A percentile compares a stretch with the other conserved stretches of the same genome.
Evolutionary conservation across 805 yeast genomes (phyloP).

Genomic region (Candida ficus): DNA sequence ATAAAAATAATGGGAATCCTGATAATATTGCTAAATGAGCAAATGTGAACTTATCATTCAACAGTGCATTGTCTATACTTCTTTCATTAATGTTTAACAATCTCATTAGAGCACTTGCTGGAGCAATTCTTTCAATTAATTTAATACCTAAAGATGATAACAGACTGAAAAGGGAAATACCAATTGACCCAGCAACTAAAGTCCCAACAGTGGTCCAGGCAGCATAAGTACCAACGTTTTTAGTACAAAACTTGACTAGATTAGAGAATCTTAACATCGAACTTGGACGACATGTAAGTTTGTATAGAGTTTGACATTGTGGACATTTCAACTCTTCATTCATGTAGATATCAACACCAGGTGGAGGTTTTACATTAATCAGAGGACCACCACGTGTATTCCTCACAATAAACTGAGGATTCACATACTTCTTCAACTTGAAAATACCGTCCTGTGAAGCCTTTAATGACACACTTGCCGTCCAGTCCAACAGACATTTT

Average conservation of each 20-base stretch:
- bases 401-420: background rate
- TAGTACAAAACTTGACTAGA: slow-evolving; percentile 16
- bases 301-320: slow-evolving; percentile 31
- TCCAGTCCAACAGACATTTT: slow-evolving; percentile 34
- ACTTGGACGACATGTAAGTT: slow-evolving; percentile 21
- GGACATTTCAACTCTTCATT: slow-evolving; percentile 28
- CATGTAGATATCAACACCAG: slow-evolving; percentile 5
- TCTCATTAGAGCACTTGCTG: slow-evolving; percentile 27
- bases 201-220: slow-evolving; percentile 11
- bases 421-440: background rate
- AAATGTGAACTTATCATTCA: slow-evolving; percentile 7
- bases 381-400: background rate
- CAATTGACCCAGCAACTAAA: slow-evolving; percentile 14
- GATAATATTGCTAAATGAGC: slow-evolving; percentile 19
- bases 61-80: slow-evolving; percentile 13
- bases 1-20: slow-evolving; percentile 28
- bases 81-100: slow-evolving; percentile 23
- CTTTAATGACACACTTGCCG: slow-evolving; percentile 23
- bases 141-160: slow-evolving; percentile 27
- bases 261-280: slow-evolving; percentile 10
- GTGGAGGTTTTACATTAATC: slow-evolving; percentile 2
- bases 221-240: background rate
- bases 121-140: slow-evolving; percentile 25
- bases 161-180: slow-evolving; percentile 18
- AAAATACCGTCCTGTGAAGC: slow-evolving; percentile 5